Base-by-base conservation (phyloP, 2,329 filamentous ascomycete genomes). In the Hyphodiscus sp. region DNA sequence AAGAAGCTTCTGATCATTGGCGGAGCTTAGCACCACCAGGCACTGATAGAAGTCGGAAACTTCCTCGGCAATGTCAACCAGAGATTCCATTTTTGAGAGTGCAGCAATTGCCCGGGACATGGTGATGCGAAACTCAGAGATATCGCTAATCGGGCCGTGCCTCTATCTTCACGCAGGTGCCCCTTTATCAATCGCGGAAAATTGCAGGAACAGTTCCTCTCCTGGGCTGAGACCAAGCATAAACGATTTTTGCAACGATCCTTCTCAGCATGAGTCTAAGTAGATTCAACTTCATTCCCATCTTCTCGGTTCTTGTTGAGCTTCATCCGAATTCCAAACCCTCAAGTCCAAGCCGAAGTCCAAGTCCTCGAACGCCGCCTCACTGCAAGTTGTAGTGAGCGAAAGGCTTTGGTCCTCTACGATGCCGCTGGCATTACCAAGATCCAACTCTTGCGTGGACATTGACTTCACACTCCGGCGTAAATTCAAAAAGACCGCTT, bases 391-490 rank as follows among this genome's bases (percentile, higher is more conserved):
- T n/a, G n/a, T 8, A 43, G 41, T n/a, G 3, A 9, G 41, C 16
- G 7, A 20, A 43, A 45, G 6, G n/a, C 15, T 45, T 23, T 19
- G 5, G 19, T 13, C 11, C 18, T 23, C 11, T 45, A 45, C 43
- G 20, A 20, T 20, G 18, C 20, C 45, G n/a, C 65, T 67, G 64
- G 61, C 65, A 30, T 63, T 79, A 50, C 67, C 71, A 43, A 71
- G 75, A 59, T 70, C 69, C 48, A 72, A 73, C 54, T 81, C 78
- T 44, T 76, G 73, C 63, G 74, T 75, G 54, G 87, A 91, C 68
- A 77, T 91, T 56, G 85, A 87, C 58, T 90, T 89, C 66, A 89
- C 87, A 6, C 73, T 91, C 30, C 80, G 83, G 47, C 78, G 81
- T 20, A 85, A 89, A 49, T 92, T 92, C 70, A 80, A 82, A 56